Percentiles rank a stretch among this genome's conserved stretches.
Conservation (phyloP, 2,329 filamentous ascomycete genomes). For the Fusarium coicis region DNA sequence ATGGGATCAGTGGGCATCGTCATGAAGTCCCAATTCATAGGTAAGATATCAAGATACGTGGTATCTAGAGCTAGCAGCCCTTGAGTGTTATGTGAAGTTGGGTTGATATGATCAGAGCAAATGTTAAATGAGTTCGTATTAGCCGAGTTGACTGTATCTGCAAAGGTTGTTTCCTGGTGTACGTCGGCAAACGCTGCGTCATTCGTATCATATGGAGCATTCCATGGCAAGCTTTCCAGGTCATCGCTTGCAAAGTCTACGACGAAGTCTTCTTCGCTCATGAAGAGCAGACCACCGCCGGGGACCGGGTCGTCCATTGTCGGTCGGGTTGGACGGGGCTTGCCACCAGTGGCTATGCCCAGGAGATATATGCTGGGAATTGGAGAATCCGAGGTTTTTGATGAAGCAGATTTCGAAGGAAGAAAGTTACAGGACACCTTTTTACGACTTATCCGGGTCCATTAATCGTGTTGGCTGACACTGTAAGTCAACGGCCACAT, state of each 20-base stretch:
- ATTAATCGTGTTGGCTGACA: neutral
- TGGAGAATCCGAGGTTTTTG: neutral
- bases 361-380: neutral
- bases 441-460: conserved; percentile 21
- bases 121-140: neutral
- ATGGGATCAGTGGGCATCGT: neutral
- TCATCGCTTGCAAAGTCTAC: neutral
- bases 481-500: rapidly evolving
- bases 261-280: neutral
- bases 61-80: neutral
- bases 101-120: neutral
- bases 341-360: neutral
- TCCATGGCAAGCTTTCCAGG: neutral
- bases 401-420: neutral
- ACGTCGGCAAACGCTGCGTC: conserved; percentile 25
- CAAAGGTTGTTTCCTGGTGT: neutral
- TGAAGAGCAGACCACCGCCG: neutral
- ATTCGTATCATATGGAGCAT: neutral
- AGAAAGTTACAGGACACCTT: conserved; percentile 10
- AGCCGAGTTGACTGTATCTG: neutral
- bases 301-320: neutral
- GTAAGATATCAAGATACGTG: neutral
- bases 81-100: neutral
- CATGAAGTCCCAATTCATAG: neutral
- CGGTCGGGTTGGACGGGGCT: neutral